Evolutionary conservation across 768 basidiomycete species (phyloP).

Genomic region (Leccinellum albellum): DNA sequence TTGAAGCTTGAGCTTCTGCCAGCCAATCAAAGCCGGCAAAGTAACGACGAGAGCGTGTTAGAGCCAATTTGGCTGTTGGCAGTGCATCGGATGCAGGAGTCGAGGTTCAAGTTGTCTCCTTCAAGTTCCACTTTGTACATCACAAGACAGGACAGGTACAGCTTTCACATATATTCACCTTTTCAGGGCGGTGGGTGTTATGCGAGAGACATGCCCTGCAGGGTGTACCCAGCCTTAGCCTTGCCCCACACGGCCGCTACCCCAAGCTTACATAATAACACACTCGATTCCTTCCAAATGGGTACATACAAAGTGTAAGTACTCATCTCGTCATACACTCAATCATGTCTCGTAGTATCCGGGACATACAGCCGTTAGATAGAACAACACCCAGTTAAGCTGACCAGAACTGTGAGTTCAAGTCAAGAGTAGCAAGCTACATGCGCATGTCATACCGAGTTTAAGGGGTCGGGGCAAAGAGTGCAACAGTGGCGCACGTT

Average conservation of each 20-base stretch:
- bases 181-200: constrained; percentile 62
- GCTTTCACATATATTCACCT: constrained; percentile 43
- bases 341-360: background rate
- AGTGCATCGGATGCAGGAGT: too few species aligned
- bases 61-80: too few species aligned
- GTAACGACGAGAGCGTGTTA: too few species aligned
- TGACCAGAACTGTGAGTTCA: background rate
- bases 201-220: constrained; percentile 58
- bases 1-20: too few species aligned
- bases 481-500: constrained; percentile 7
- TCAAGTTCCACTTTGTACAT: constrained; percentile 53
- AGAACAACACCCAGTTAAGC: background rate
- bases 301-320: background rate
- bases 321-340: background rate
- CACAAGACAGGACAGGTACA: constrained; percentile 59
- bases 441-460: background rate
- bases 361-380: background rate
- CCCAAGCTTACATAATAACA: too few species aligned
- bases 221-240: too few species aligned
- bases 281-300: background rate
- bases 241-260: too few species aligned
- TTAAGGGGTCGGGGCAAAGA: constrained; percentile 24
- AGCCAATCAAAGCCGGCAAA: too few species aligned
- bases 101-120: too few species aligned
- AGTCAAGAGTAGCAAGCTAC: background rate